Base-by-base conservation (phyloP, 1,284 basidiomycete genomes). In the Rhodotorula sp. region DNA sequence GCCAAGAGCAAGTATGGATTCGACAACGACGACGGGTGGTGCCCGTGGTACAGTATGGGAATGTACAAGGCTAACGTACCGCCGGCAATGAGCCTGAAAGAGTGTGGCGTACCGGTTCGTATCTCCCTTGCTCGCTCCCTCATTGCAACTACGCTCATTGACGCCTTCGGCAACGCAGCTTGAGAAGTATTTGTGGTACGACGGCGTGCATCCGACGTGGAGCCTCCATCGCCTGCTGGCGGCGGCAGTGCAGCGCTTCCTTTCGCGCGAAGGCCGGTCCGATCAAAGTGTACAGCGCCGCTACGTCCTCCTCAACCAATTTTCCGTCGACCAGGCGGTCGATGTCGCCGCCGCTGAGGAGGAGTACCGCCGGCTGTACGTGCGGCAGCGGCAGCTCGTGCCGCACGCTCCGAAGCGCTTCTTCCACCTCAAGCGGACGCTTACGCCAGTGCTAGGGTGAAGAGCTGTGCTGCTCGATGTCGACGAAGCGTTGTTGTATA, bases 121-220 rank as follows among this genome's bases (percentile, higher is more conserved):
- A 9, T 7, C 23, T 16, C 12, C 52, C 52, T 14, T 53, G 52
- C 25, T 27, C 25, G 3, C n/a, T n/a, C 52, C 5, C 25, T 27
- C 10, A 12, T 9, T 10, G 3, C 12, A 2, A 10, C 50, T 53
- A 34, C 34, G 3, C 34, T 34, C 5, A 34, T 34, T 34, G 13
- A 25, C 52, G n/a, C 52, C 5, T 5, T 2, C 4, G 12, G 23
- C 4, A 13, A 2, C 52, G 12, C 52, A 53, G 52, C 52, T 53
- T 12, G 25, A 16, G 12, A n/a, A 53, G 52, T 25, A 27, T 25
- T 0, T 53, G 25, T 53, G 52, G 52, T 53, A 53, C 52, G 52
- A 53, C 52, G 52, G 52, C 52, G 52, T n/a, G 25, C 52, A 53
- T 25, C 52, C 52, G 52, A 53, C 52, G 12, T 53, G 52, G 52